These are phyloP conservation scores for Penicillium tannophilum DNA, from an alignment of 495 filamentous ascomycete species.

Conservation along the genomic window DNA sequence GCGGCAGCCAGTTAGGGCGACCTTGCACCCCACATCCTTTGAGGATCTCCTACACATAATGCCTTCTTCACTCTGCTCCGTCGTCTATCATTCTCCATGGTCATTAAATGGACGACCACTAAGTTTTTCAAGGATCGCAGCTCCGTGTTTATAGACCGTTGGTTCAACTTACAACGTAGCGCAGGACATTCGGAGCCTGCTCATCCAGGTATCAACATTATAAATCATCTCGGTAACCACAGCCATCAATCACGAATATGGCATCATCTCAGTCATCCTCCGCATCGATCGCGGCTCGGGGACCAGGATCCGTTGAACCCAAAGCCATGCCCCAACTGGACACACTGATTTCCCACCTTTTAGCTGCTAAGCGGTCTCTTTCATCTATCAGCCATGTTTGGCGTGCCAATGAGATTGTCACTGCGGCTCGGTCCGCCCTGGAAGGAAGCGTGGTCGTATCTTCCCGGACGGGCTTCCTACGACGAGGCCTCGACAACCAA, in stretches of 20 bases:
- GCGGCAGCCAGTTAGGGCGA: background rate
- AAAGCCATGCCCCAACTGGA: slow-evolving; percentile 55
- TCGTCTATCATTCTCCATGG: background rate
- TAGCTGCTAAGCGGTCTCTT: slow-evolving; percentile 87
- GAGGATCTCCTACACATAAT: background rate
- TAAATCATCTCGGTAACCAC: background rate
- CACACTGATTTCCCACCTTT: slow-evolving; percentile 75
- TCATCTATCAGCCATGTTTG: slow-evolving; percentile 83
- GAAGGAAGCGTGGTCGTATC: slow-evolving; percentile 78
- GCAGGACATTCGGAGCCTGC: background rate
- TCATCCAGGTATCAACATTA: background rate
- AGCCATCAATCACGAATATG: slow-evolving; percentile 25
- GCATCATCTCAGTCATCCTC: slow-evolving; percentile 38
- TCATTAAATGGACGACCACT: background rate
- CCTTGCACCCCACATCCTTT: background rate
- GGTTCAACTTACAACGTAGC: slow-evolving; percentile 3
- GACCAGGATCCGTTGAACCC: slow-evolving; percentile 19
- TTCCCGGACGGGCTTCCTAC: slow-evolving; percentile 77
- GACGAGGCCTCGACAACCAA: slow-evolving; percentile 72
- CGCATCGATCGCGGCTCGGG: slow-evolving; percentile 20
- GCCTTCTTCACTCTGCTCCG: background rate
- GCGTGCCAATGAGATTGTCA: slow-evolving; percentile 86
- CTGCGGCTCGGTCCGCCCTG: slow-evolving; percentile 68
- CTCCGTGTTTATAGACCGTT: background rate
- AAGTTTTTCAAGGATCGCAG: background rate